These are phyloP conservation scores for Gillenia trifoliata DNA, from an alignment of 306 rosid genomes.

Conservation along the genomic window DNA sequence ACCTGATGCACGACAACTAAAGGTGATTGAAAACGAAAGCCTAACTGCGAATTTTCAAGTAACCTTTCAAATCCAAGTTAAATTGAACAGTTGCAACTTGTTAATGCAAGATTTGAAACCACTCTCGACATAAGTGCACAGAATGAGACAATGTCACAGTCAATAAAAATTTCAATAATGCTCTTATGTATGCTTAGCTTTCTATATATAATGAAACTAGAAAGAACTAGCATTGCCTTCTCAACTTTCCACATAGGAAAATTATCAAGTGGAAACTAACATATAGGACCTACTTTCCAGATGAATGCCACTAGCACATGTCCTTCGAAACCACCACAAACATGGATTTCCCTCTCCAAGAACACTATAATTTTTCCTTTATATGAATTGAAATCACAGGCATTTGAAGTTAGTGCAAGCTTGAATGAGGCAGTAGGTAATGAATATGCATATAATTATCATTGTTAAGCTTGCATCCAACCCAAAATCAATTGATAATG, in stretches of 20 bases:
- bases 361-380: neutral
- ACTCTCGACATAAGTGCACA: neutral
- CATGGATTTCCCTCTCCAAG: neutral
- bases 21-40: neutral
- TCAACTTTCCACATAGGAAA: neutral
- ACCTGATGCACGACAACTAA: constrained; percentile 43
- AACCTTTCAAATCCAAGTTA: neutral
- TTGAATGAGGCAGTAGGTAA: neutral
- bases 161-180: neutral
- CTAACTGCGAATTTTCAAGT: neutral
- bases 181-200: neutral
- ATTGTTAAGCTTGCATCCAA: neutral
- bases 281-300: neutral
- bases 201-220: neutral
- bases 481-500: neutral
- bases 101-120: neutral
- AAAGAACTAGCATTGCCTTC: neutral
- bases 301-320: neutral
- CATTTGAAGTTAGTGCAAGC: neutral
- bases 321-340: neutral
- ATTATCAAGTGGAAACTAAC: neutral
- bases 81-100: neutral
- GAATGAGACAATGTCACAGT: neutral
- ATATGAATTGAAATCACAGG: neutral
- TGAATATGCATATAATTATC: neutral